Evolutionary conservation across 208 protist species (phyloP).

Genomic region (Kentomonas sorsogonicus): DNA sequence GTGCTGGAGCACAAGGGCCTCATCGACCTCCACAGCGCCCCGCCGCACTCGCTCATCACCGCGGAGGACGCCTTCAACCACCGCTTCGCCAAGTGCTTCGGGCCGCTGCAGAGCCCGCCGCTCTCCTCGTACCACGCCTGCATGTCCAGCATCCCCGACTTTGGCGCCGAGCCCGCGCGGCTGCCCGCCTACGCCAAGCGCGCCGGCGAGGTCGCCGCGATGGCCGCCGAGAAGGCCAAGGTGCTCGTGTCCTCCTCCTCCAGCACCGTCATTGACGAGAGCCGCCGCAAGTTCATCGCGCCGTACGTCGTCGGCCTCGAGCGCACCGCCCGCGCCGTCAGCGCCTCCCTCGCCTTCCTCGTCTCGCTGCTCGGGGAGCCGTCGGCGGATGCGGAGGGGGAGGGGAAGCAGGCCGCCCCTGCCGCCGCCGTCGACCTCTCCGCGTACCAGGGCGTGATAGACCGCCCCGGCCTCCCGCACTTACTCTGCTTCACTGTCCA

Average conservation of each 20-base stretch:
- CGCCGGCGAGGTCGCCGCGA: slow-evolving; percentile 41
- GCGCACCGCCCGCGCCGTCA: slow-evolving; percentile 38
- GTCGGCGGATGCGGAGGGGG: too few species aligned
- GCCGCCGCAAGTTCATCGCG: slow-evolving; percentile 28
- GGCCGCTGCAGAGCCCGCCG: slow-evolving; percentile 56
- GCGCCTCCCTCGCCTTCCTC: slow-evolving; percentile 42
- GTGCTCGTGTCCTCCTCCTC: slow-evolving; percentile 22
- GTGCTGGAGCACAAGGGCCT: slow-evolving; percentile 69
- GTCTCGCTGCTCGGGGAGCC: slow-evolving; percentile 41
- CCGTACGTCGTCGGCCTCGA: slow-evolving; percentile 37
- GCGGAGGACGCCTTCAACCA: slow-evolving; percentile 79
- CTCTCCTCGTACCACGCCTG: slow-evolving; percentile 67
- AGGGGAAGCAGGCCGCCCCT: too few species aligned
- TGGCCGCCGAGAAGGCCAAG: slow-evolving; percentile 49
- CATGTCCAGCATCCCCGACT: slow-evolving; percentile 41
- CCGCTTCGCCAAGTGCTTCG: slow-evolving; percentile 65
- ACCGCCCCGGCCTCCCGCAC: slow-evolving; percentile 36
- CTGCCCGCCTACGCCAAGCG: slow-evolving; percentile 45
- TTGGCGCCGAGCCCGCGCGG: slow-evolving; percentile 26
- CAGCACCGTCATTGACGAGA: slow-evolving; percentile 23
- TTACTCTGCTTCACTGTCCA: slow-evolving; percentile 41
- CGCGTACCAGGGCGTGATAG: slow-evolving; percentile 39
- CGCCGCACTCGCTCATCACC: slow-evolving; percentile 47
- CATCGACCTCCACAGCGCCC: slow-evolving; percentile 50
- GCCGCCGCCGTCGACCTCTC: slow-evolving; percentile 34